Conservation (phyloP, 1,284 basidiomycete genomes). For the Filobasidium uniguttulatum region DNA sequence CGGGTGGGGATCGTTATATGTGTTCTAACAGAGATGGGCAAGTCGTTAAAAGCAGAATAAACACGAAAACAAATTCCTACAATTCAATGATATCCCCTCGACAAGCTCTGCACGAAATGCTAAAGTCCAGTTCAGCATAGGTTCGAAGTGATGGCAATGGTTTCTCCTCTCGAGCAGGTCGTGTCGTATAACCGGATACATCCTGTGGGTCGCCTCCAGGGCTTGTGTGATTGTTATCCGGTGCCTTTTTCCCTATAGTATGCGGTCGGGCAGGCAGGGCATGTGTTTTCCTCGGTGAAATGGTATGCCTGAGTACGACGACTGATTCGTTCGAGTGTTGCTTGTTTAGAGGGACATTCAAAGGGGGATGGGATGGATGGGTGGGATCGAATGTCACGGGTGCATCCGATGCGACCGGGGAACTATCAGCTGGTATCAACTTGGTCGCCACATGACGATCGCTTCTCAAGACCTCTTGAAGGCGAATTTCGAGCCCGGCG, state of each 20-base stretch:
- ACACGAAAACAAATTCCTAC: background rate
- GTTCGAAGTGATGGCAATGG: background rate
- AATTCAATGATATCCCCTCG: background rate
- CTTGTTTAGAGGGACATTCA: background rate
- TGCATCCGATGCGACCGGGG: background rate
- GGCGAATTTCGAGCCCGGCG: conserved; percentile 1
- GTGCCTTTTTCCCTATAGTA: too few species aligned
- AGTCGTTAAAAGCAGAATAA: background rate
- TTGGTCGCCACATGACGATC: background rate
- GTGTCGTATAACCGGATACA: too few species aligned
- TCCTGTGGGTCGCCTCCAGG: too few species aligned
- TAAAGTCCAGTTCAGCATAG: background rate
- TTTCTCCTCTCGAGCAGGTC: too few species aligned
- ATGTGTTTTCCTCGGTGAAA: background rate
- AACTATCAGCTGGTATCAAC: background rate
- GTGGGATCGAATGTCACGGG: background rate
- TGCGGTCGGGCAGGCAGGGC: background rate
- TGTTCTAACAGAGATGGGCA: background rate
- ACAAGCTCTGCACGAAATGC: background rate
- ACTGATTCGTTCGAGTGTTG: background rate
- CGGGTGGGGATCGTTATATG: background rate
- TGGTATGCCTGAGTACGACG: background rate
- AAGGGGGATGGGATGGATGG: background rate
- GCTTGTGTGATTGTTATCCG: too few species aligned
- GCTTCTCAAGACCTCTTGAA: background rate